Evolutionary conservation across 2,329 filamentous ascomycete genomes (phyloP), one percentile per base, ranked within the genome.

Genomic region (Chrysosporium keratinophilum): DNA sequence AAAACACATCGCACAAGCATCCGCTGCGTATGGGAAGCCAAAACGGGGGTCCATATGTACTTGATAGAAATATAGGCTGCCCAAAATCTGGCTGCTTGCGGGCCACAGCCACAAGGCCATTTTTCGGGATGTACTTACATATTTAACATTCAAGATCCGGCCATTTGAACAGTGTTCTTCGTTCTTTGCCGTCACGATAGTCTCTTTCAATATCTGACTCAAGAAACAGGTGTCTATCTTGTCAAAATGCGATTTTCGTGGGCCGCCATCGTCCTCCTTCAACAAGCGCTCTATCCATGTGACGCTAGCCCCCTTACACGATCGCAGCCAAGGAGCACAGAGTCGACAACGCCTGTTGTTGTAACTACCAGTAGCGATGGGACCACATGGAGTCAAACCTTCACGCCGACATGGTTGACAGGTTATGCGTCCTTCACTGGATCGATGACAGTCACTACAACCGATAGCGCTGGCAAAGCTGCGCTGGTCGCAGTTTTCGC

Each of bases 341-440:
- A 12, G 17, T 23, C 40, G 23, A 17, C 28, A 10, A 31, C 31
- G 15, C 50, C 23, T 5, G 40, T 52, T 17, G 50, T 52, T 14
- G 33, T 45, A 10, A 52, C 50, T 2, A 39, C 50, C n/a, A 52
- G 40, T 34, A 19, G 33, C 10, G 50, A 19, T 15, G 33, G 50
- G 28, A 45, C 50, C 28, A 52, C 41, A 17, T 52, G 41, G 40
- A 45, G 15, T 5, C 50, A 52, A 11, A 52, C 50, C 6, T 52
- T n/a, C 41, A 14, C 23, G 12, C 50, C 50, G 15, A 52, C 50
- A 15, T n/a, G 28, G 20, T 31, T 52, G 31, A 45, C 40, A 12
- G 41, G 35, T 11, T 52, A 52, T 39, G 50, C 33, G 19, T 37
- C 50, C 3, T 31, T 19, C 37, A 52, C 40, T 28, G 41, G 40